Base-by-base conservation (phyloP, 2,329 filamentous ascomycete species). In the Pseudogymnoascus sp. region DNA sequence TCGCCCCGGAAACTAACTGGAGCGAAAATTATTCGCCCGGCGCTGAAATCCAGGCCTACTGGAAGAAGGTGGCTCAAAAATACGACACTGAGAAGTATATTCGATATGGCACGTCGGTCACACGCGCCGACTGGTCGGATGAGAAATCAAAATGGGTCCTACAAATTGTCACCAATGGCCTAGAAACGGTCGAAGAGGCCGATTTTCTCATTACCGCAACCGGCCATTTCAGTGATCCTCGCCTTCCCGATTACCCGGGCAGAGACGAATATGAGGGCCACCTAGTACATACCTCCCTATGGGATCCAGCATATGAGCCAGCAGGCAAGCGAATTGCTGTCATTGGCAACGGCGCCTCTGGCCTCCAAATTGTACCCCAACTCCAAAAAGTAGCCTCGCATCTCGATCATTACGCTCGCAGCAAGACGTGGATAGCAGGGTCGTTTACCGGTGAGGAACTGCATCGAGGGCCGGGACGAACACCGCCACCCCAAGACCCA, bases 1-100 rank as follows among this genome's bases (percentile, higher is more conserved):
- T 89, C 70, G 78, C 79, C 6, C 85, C 86, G 1, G 89, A 89
- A 62, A 82, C 79, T 0, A 78, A 87, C 65, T 90, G 88, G 88
- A 80, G 79, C 0, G 84, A 89, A 67, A 79, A 85, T 64, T 90
- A 88, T 69, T 81, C 87, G 0, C 82, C 82, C n/a, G 87, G 87
- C 0, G 71, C 75, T 5, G 88, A 90, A 71, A 90, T 90, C 64
- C 75, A 80, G 6, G 79, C 83, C 22, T 90, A 90, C 70, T 85
- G 86, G 84, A 81, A 88, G 67, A 73, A 74, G 0, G 72, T 88
- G 4, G 85, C 86, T 0, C 77, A 77, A 10, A 87, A 89, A 67
- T 81, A 89, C 71, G 79, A 84, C 62, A 82, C 89, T 1, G 85
- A 88, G 69, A 76, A 81, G 31, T 79, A 82, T 59, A 74, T 84